phyloP scores from a whole-genome alignment of 768 basidiomycete species.

The Boletellus ananas region DNA sequence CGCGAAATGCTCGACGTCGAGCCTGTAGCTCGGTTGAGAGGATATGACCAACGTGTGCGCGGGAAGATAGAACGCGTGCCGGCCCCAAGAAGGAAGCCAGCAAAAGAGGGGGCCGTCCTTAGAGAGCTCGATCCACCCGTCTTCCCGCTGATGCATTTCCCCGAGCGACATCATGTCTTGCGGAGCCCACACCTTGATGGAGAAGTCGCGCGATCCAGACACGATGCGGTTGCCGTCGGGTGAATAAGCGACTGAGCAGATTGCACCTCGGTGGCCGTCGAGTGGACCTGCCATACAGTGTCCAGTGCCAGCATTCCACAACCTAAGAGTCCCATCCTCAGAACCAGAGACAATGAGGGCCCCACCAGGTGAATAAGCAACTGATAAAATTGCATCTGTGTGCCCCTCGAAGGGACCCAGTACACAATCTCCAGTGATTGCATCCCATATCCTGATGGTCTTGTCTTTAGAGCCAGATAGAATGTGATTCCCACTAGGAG shows the following conservation, averaged over 20 bases:
- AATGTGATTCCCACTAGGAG: constrained; percentile 19
- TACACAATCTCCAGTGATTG: constrained; percentile 13
- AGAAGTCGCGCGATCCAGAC: constrained; percentile 15
- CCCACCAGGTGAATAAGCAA: constrained; percentile 21
- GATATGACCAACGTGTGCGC: constrained; percentile 15
- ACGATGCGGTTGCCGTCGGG: constrained; percentile 14
- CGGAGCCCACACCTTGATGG: constrained; percentile 10
- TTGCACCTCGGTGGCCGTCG: constrained; percentile 4
- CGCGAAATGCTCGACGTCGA: constrained; percentile 7
- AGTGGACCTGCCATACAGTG: constrained; percentile 16
- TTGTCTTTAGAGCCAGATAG: constrained; percentile 25
- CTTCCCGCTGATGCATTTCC: constrained; percentile 7
- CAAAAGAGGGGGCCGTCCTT: constrained; percentile 6
- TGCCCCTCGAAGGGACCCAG: constrained; percentile 21
- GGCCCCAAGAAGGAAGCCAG: constrained; percentile 20
- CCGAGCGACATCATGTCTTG: background rate
- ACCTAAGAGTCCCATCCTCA: constrained; percentile 12
- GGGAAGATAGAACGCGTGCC: constrained; percentile 17
- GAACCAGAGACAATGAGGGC: constrained; percentile 15
- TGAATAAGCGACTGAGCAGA: constrained; percentile 13
- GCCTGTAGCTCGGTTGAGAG: constrained; percentile 3
- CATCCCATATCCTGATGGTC: constrained; percentile 22
- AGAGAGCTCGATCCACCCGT: constrained; percentile 18
- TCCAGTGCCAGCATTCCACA: constrained; percentile 17
- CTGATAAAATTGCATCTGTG: constrained; percentile 4